phyloP scores from a whole-genome alignment of 805 yeast species.

The Schwanniomyces yamadae region DNA sequence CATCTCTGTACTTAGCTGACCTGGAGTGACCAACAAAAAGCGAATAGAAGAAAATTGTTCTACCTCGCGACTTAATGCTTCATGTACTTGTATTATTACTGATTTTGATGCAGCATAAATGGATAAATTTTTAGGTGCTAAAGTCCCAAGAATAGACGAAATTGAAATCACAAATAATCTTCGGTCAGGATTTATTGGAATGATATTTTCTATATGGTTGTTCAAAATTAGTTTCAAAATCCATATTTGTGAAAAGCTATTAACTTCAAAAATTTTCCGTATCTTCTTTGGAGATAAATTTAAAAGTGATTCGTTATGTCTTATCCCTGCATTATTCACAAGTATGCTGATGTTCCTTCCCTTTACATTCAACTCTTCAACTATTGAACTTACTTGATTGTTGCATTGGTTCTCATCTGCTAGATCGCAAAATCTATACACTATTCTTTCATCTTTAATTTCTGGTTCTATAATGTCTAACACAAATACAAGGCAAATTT shows the following conservation, averaged over 20 bases:
- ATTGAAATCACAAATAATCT: slow-evolving; percentile 40
- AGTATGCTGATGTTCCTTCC: slow-evolving; percentile 21
- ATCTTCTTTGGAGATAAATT: slow-evolving; percentile 21
- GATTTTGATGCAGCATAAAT: slow-evolving; percentile 52
- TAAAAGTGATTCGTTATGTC: slow-evolving; percentile 34
- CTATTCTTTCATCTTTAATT: slow-evolving; percentile 14
- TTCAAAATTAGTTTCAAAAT: slow-evolving; percentile 19
- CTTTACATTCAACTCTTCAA: slow-evolving; percentile 15
- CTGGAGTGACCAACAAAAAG: slow-evolving; percentile 45
- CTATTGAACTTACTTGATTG: slow-evolving; percentile 18
- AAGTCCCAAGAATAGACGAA: slow-evolving; percentile 47
- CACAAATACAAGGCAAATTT: slow-evolving; percentile 23
- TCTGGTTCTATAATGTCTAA: slow-evolving; percentile 28
- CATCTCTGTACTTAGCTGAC: slow-evolving; percentile 51
- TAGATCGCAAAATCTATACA: slow-evolving; percentile 25
- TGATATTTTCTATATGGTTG: slow-evolving; percentile 15
- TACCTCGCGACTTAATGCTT: slow-evolving; percentile 43
- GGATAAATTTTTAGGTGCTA: slow-evolving; percentile 49
- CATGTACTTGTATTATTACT: slow-evolving; percentile 43
- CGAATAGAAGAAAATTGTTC: slow-evolving; percentile 21
- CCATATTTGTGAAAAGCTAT: slow-evolving; percentile 31
- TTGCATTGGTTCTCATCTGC: slow-evolving; percentile 15
- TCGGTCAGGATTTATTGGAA: slow-evolving; percentile 5
- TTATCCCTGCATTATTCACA: slow-evolving; percentile 51
- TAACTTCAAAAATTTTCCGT: slow-evolving; percentile 25